phyloP scores from a whole-genome alignment of 257 asterid species.

The Capsicum chinense region DNA sequence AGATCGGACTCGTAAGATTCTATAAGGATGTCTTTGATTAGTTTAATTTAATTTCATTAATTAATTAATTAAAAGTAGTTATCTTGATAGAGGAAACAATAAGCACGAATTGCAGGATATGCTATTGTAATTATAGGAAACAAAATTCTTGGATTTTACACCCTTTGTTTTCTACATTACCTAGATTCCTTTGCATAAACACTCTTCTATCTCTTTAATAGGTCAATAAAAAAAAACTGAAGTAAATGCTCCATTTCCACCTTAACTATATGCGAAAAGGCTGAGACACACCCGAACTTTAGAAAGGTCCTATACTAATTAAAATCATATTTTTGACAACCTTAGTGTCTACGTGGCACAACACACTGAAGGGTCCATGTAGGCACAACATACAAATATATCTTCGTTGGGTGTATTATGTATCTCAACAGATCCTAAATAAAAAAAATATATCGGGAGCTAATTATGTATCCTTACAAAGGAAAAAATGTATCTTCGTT shows the following conservation, averaged over 20 bases:
- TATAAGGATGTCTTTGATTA: constrained; percentile 33
- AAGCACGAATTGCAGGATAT: constrained; percentile 43
- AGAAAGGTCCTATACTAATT: background rate
- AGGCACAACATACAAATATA: too few species aligned
- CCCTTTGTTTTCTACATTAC: constrained; percentile 45
- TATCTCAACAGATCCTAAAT: too few species aligned
- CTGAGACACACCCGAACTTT: too few species aligned
- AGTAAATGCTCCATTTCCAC: background rate
- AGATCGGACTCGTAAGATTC: constrained; percentile 54
- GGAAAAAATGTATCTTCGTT: too few species aligned
- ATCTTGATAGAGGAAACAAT: constrained; percentile 25
- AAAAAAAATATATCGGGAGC: too few species aligned
- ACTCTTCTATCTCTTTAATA: background rate
- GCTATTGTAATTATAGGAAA: constrained; percentile 41
- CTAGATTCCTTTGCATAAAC: background rate
- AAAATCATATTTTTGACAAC: background rate
- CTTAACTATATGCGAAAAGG: too few species aligned
- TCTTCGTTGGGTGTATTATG: too few species aligned
- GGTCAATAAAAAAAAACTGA: background rate
- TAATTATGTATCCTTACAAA: too few species aligned
- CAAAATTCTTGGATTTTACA: constrained; percentile 59
- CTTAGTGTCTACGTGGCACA: too few species aligned
- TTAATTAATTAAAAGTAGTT: constrained; percentile 36
- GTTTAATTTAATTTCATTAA: constrained; percentile 33
- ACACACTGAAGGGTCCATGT: too few species aligned